A percentile compares a stretch with the other conserved stretches of the same genome.
These are phyloP conservation scores for Senecio squalidus DNA, from an alignment of 140 eudicot species.

Conservation along the genomic window DNA sequence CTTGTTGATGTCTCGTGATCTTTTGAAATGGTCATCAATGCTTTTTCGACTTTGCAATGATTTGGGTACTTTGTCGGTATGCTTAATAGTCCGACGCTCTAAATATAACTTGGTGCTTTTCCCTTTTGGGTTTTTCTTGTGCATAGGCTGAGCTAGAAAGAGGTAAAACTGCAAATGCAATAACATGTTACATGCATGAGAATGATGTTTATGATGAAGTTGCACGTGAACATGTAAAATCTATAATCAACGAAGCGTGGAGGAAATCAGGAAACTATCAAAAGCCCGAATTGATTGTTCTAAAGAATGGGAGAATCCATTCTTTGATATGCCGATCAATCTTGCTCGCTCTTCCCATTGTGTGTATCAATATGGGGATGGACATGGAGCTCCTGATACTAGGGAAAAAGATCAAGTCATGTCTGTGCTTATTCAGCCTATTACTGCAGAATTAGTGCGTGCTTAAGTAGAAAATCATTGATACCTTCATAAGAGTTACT, in stretches of 20 bases:
- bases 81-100: background rate
- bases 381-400: background rate
- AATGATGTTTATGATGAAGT: background rate
- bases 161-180: background rate
- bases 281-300: background rate
- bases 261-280: background rate
- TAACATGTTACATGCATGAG: background rate
- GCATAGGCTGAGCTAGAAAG: background rate
- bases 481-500: too few species aligned
- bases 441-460: too few species aligned
- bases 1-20: background rate
- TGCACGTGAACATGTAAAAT: background rate
- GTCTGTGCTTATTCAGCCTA: background rate
- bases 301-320: background rate
- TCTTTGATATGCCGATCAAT: background rate
- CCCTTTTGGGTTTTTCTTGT: background rate
- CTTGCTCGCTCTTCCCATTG: background rate
- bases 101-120: background rate
- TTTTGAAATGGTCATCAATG: conserved; percentile 6
- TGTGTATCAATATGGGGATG: background rate
- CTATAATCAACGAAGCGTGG: background rate
- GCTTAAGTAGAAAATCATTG: too few species aligned
- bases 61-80: background rate
- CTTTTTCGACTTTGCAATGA: conserved; percentile 1
- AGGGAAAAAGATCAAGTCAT: background rate